Percentiles rank a stretch among this genome's conserved stretches.
These are phyloP conservation scores for Barnettozyma wickerhamii DNA, from an alignment of 805 yeast genomes.

Conservation along the genomic window DNA sequence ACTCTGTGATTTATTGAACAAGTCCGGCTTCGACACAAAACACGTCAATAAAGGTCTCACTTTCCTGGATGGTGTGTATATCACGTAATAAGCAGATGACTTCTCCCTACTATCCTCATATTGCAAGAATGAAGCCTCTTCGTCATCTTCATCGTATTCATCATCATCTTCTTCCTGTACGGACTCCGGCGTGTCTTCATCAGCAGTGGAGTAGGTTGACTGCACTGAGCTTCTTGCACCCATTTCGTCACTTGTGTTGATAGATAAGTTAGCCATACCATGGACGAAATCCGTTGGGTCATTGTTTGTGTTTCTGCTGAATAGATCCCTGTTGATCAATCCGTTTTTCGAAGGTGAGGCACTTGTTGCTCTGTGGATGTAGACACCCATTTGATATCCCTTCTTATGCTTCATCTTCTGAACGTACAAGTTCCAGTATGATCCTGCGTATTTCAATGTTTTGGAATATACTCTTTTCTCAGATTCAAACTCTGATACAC, in stretches of 20 bases:
- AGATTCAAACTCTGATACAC: slow-evolving; percentile 39
- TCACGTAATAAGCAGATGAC: slow-evolving; percentile 47
- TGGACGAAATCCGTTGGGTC: slow-evolving; percentile 11
- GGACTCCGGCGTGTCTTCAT: slow-evolving; percentile 26
- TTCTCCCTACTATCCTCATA: slow-evolving; percentile 45
- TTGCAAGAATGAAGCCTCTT: slow-evolving; percentile 28
- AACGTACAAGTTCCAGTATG: slow-evolving; percentile 53
- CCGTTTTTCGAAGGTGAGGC: slow-evolving; percentile 37
- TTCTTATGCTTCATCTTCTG: slow-evolving; percentile 42
- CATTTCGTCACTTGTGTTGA: slow-evolving; percentile 7
- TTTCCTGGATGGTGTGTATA: slow-evolving; percentile 49
- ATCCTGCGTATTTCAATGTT: slow-evolving; percentile 58
- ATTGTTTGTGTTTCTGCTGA: slow-evolving; percentile 1
- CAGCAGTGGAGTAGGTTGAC: slow-evolving; percentile 22
- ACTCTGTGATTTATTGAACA: slow-evolving; percentile 48
- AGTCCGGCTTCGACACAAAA: slow-evolving; percentile 51
- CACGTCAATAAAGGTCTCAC: slow-evolving; percentile 43
- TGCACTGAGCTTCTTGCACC: slow-evolving; percentile 5
- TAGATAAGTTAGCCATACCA: slow-evolving; percentile 9
- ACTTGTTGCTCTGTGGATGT: slow-evolving; percentile 45
- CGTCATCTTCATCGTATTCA: slow-evolving; percentile 8
- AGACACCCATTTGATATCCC: slow-evolving; percentile 51
- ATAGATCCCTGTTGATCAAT: slow-evolving; percentile 35
- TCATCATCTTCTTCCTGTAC: slow-evolving; percentile 16
- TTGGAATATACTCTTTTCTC: slow-evolving; percentile 47